Base-by-base conservation (phyloP, 2,329 filamentous ascomycete species). In the Monosporascus sp. region DNA sequence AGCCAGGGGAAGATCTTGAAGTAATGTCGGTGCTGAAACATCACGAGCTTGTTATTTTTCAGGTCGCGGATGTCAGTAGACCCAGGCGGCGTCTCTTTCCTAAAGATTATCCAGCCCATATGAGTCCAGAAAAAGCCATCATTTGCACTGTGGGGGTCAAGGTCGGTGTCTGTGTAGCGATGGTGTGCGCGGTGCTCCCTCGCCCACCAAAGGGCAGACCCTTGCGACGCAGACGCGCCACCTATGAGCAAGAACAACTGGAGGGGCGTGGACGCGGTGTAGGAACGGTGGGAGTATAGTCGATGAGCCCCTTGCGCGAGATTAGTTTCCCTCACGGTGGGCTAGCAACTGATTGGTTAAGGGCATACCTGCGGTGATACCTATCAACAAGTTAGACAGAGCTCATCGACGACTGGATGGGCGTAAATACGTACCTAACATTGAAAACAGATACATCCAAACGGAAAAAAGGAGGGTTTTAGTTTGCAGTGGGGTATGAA, bases 61-160 rank as follows among this genome's bases (percentile, higher is more conserved):
- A 95, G 77, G 66, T 95, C 91, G 64, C 87, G 87, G 66, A 95
- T 94, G 64, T 95, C 90, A 71, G 89, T 92, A 58, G 90, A 88
- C 66, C 91, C 91, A 65, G 91, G 89, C 58, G 87, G 82, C 81
- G 89, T 89, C 77, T 95, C 93, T 77, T 95, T 90, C 80, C 93
- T 93, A 81, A 95, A 85, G 66, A 95, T 74, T 89, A 95, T 94
- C 90, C 90, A 95, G 65, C 90, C 90, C 53, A 95, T 77, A 75
- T 91, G 87, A 51, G 84, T 91, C 81, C 92, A 93, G 62, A 91
- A 74, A 49, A 94, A 80, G 62, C 90, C 90, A 79, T 95, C 95
- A 75, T 89, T 86, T 63, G 95, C 90, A 24, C 88, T 92, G 78
- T 95, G 95, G 49, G 90, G 91, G 63, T 95, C 90, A 78, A 94